Base-by-base conservation (phyloP, 139 green algal genomes). In the Chlamydomonas eustigma region DNA sequence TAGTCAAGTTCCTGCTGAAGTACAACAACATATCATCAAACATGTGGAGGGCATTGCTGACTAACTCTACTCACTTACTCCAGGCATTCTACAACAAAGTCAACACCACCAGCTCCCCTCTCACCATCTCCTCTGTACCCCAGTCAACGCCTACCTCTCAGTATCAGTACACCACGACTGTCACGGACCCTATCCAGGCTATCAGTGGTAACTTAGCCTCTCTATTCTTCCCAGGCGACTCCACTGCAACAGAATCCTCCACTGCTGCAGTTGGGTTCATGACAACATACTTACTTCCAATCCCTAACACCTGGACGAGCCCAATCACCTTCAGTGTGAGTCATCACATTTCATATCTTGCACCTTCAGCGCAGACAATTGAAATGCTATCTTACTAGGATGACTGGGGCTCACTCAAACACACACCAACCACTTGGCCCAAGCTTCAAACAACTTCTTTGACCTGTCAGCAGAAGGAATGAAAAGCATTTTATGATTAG, bases 31-130 rank as follows among this genome's bases (percentile, higher is more conserved):
- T 18, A 58, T 28, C 18, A 58, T 28, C 18, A 18, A 58, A 58
- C 18, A 12, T 12, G 18, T 58, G 12, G 12, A 58, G 12, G 12
- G 44, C 44, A 58, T 58, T 12, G 12, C 44, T 58, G 44, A n/a
- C n/a, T n/a, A n/a, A n/a, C n/a, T n/a, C n/a, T n/a, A n/a, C n/a
- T n/a, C n/a, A n/a, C n/a, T n/a, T n/a, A n/a, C n/a, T 58, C 44
- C 44, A 58, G 44, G 44, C 18, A 28, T 58, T 58, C 44, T 58
- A 58, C 44, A 58, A 58, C 44, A 58, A 58, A 58, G 44, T 58
- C 12, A 58, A 58, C 44, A 58, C 44, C 12, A 58, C 44, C 12
- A 28, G 12, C 44, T 18, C 12, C 12, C 44, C 44, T 28, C 12
- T 58, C 44, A 12, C 12, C 44, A 28, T 58, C 44, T 58, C 44